Percentiles rank a stretch among this genome's conserved stretches.
phyloP scores from a whole-genome alignment of 2,329 filamentous ascomycete species.

The Helotiales sp. region DNA sequence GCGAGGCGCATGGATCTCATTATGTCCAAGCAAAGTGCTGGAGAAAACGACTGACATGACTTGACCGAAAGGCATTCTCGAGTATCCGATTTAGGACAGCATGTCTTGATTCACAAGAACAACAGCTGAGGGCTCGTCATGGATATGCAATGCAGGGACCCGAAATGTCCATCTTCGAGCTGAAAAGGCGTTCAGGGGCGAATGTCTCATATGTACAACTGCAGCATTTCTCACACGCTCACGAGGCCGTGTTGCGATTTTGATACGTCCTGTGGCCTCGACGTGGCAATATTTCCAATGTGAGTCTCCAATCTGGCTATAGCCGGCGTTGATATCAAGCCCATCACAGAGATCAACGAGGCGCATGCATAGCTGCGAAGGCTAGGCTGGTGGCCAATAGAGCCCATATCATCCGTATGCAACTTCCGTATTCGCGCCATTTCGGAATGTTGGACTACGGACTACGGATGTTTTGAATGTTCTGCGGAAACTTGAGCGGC shows the following conservation, averaged over 20 bases:
- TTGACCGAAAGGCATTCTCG: too few species aligned
- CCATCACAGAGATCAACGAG: background rate
- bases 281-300: background rate
- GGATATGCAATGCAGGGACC: background rate
- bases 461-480: background rate
- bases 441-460: background rate
- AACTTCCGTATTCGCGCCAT: background rate
- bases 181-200: slow-evolving; percentile 13
- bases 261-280: background rate
- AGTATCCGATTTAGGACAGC: too few species aligned
- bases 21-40: too few species aligned
- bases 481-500: background rate
- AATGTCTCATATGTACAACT: slow-evolving; percentile 16
- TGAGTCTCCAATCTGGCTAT: background rate
- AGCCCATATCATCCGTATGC: background rate
- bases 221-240: slow-evolving; percentile 6
- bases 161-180: background rate
- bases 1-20: too few species aligned
- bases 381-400: background rate
- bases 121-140: background rate
- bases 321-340: background rate
- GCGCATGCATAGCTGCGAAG: background rate
- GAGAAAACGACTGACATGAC: too few species aligned
- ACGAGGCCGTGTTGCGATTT: background rate
- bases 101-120: background rate